Conservation (phyloP, 2,329 filamentous ascomycete genomes). For the Coniochaeta sp. region DNA sequence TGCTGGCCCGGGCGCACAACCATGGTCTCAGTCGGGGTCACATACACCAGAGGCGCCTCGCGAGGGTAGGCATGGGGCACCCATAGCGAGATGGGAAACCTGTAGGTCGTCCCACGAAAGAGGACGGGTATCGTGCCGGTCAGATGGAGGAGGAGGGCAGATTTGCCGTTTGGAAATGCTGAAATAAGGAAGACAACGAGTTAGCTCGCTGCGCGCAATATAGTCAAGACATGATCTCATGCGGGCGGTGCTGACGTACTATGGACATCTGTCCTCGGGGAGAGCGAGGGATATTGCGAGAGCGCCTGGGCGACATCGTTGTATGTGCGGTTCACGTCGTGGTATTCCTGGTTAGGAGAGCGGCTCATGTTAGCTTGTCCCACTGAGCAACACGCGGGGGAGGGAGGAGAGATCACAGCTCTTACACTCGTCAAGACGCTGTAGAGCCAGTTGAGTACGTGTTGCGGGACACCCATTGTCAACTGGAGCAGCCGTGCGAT, state of each 20-base stretch:
- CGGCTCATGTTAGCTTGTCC: not conserved
- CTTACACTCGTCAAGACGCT: constrained; percentile 74
- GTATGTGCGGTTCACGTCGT: constrained; percentile 87
- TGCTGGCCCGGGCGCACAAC: constrained; percentile 86
- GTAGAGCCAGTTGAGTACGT: constrained; percentile 92
- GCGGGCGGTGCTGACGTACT: constrained; percentile 54
- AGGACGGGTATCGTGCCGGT: constrained; percentile 83
- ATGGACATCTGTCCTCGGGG: constrained; percentile 88
- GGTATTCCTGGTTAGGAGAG: constrained; percentile 64
- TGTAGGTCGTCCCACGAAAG: constrained; percentile 83
- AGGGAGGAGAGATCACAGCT: constrained; percentile 5
- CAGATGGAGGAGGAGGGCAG: constrained; percentile 79
- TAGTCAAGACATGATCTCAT: constrained; percentile 4
- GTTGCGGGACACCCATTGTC: constrained; percentile 70
- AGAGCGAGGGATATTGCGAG: constrained; percentile 69
- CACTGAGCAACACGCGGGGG: not conserved
- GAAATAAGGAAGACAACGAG: constrained; percentile 3
- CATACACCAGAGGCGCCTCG: constrained; percentile 80
- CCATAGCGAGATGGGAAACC: constrained; percentile 90
- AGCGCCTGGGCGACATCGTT: constrained; percentile 82
- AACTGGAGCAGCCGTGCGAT: constrained; percentile 5
- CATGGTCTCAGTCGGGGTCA: constrained; percentile 85
- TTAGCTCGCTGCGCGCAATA: constrained; percentile 5
- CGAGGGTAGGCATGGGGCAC: constrained; percentile 83
- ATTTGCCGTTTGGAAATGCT: constrained; percentile 86